A percentile compares a stretch with the other conserved stretches of the same genome.
These are phyloP conservation scores for Lodderomyces parapsilosis DNA, from an alignment of 1,139 yeast species.

Conservation along the genomic window DNA sequence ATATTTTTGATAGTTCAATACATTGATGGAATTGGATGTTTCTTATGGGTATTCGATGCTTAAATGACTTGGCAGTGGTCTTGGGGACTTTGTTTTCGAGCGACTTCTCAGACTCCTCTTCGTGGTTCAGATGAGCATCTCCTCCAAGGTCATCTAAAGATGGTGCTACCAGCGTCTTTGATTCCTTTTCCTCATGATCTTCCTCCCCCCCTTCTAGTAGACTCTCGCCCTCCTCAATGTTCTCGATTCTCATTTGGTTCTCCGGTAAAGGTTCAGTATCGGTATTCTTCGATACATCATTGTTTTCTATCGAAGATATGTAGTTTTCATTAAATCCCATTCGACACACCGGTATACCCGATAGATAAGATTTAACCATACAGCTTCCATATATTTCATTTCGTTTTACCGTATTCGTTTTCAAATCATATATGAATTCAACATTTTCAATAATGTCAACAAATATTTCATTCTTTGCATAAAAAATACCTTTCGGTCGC, in stretches of 20 bases:
- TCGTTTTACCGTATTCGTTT: conserved; percentile 24
- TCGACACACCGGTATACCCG: conserved; percentile 48
- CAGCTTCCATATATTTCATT: conserved; percentile 42
- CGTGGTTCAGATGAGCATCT: neutral
- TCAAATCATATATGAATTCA: conserved; percentile 40
- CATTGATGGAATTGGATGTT: conserved; percentile 50
- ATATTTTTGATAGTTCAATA: conserved; percentile 38
- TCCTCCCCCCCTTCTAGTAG: conserved; percentile 18
- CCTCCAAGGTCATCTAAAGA: neutral
- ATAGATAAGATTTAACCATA: conserved; percentile 39
- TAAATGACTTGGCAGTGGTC: neutral
- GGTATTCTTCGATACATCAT: conserved; percentile 14
- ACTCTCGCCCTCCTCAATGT: conserved; percentile 11
- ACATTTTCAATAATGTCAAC: conserved; percentile 43
- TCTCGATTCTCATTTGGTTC: conserved; percentile 15
- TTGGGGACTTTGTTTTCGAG: neutral
- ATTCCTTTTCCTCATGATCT: conserved; percentile 17
- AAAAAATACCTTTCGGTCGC: conserved; percentile 50
- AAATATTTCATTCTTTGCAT: conserved; percentile 47
- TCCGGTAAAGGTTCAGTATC: conserved; percentile 13
- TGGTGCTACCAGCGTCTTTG: neutral
- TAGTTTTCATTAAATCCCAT: conserved; percentile 42
- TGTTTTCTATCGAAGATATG: conserved; percentile 29
- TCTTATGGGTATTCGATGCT: conserved; percentile 32
- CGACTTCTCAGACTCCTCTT: neutral